Conservation (phyloP, 768 basidiomycete species). For the Coprinopsis strossmayeri region DNA sequence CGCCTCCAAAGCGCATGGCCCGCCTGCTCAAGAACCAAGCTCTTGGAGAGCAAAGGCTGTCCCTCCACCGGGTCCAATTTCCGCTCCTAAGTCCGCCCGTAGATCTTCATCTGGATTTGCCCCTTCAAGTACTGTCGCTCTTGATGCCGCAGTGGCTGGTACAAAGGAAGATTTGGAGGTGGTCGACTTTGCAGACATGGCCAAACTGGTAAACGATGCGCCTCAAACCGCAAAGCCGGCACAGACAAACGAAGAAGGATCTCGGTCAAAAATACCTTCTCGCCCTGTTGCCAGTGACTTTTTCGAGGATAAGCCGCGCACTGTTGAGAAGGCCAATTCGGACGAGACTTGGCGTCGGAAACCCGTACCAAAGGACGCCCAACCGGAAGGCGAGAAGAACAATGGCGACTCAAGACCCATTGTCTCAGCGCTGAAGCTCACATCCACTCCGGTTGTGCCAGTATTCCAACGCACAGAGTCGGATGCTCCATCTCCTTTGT, state of each 20-base stretch:
- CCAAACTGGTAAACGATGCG: slow-evolving; percentile 51
- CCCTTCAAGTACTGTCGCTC: slow-evolving; percentile 30
- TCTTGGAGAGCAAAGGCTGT: slow-evolving; percentile 61
- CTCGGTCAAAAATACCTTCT: slow-evolving; percentile 20
- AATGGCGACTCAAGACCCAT: background rate
- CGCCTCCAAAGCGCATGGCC: background rate
- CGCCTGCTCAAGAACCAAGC: slow-evolving; percentile 34
- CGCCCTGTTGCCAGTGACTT: slow-evolving; percentile 66
- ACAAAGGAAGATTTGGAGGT: slow-evolving; percentile 64
- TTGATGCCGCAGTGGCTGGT: slow-evolving; percentile 37
- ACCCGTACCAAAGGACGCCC: background rate
- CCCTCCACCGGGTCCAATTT: slow-evolving; percentile 16
- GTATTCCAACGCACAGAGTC: no score
- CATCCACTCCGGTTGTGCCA: no score
- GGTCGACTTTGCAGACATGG: slow-evolving; percentile 77
- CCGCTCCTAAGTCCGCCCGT: background rate
- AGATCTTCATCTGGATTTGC: slow-evolving; percentile 23
- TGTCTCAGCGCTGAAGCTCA: no score
- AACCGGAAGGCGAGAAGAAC: background rate
- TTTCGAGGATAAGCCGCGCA: slow-evolving; percentile 43
- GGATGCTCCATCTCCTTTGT: no score
- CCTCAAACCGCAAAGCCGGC: slow-evolving; percentile 15
- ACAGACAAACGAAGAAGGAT: slow-evolving; percentile 17
- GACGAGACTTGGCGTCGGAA: background rate
- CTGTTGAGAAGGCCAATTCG: background rate